These are phyloP conservation scores for Rhizomucor miehei DNA, from an alignment of 371 early-diverging fungal genomes.

Conservation along the genomic window DNA sequence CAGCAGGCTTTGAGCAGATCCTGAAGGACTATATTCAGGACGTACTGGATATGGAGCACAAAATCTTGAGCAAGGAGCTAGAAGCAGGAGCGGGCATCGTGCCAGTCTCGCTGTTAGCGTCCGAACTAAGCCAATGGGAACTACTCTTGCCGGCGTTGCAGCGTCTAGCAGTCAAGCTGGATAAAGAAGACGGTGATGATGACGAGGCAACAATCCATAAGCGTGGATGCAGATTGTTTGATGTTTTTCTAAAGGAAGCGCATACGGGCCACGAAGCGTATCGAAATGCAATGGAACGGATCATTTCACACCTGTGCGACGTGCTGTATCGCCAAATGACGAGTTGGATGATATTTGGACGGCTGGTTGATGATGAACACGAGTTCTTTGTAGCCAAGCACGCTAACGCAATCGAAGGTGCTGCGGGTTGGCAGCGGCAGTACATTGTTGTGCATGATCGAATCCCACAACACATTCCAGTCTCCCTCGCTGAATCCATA, in stretches of 20 bases:
- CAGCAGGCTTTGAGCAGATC: slow-evolving; percentile 45
- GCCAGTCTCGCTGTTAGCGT: slow-evolving; percentile 45
- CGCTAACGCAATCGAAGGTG: neutral
- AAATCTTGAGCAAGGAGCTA: slow-evolving; percentile 45
- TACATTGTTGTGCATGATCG: slow-evolving; percentile 45
- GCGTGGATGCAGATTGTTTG: slow-evolving; percentile 54
- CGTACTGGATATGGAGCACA: slow-evolving; percentile 57
- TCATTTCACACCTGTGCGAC: slow-evolving; percentile 51
- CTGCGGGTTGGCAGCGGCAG: slow-evolving; percentile 49
- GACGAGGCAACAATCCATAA: neutral
- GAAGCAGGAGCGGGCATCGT: slow-evolving; percentile 42
- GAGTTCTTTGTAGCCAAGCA: slow-evolving; percentile 57
- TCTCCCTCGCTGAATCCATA: slow-evolving; percentile 53
- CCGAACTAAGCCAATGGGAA: slow-evolving; percentile 40
- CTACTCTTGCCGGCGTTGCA: slow-evolving; percentile 43
- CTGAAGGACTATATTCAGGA: slow-evolving; percentile 53
- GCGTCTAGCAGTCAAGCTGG: slow-evolving; percentile 27
- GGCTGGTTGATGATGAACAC: slow-evolving; percentile 52
- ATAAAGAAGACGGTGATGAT: too few relatives aligned
- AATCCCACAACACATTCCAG: slow-evolving; percentile 56
- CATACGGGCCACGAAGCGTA: slow-evolving; percentile 59
- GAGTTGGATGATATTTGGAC: slow-evolving; percentile 75
- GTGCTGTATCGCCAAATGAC: slow-evolving; percentile 69
- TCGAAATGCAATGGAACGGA: slow-evolving; percentile 46
- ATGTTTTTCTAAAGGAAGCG: slow-evolving; percentile 54